Conservation (phyloP, 306 rosid species). For the Vigna mungo region DNA sequence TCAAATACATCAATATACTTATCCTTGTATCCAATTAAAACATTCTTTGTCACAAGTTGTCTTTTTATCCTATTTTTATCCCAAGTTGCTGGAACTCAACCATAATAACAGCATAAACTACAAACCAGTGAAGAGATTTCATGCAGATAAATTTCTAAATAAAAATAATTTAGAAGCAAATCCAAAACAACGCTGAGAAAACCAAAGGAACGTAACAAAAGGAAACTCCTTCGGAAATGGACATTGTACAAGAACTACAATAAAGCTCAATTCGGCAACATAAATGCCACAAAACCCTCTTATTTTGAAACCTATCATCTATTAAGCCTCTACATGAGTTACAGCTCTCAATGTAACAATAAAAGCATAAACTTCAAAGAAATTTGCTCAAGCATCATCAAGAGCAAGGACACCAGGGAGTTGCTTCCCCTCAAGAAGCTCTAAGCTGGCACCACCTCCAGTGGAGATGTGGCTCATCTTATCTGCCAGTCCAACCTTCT, state of each 20-base stretch:
- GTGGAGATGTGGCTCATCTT: conserved; percentile 99
- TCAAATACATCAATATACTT: too few species aligned
- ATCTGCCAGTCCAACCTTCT: conserved; percentile 90
- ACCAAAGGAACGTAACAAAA: not conserved
- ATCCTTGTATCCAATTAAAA: too few species aligned
- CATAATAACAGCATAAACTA: too few species aligned
- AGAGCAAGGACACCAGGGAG: conserved; percentile 98
- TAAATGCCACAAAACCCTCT: conserved; percentile 48
- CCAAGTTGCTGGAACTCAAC: too few species aligned
- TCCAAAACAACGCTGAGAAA: not conserved
- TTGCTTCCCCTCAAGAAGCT: conserved; percentile 95
- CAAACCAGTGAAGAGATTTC: too few species aligned
- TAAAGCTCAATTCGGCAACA: conserved; percentile 37
- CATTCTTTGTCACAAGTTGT: too few species aligned
- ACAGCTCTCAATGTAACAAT: conserved; percentile 39
- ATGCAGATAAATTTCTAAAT: not conserved
- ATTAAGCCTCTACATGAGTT: conserved; percentile 58
- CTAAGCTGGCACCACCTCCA: conserved; percentile 99
- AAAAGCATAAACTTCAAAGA: conserved; percentile 40
- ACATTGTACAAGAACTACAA: conserved; percentile 36
- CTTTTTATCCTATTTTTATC: too few species aligned
- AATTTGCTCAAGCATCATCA: conserved; percentile 66
- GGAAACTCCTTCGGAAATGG: conserved; percentile 37
- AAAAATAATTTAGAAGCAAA: not conserved
- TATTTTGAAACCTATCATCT: conserved; percentile 53